Conservation (phyloP, 202 grass and related monocot species). For the Panicum virgatum region DNA sequence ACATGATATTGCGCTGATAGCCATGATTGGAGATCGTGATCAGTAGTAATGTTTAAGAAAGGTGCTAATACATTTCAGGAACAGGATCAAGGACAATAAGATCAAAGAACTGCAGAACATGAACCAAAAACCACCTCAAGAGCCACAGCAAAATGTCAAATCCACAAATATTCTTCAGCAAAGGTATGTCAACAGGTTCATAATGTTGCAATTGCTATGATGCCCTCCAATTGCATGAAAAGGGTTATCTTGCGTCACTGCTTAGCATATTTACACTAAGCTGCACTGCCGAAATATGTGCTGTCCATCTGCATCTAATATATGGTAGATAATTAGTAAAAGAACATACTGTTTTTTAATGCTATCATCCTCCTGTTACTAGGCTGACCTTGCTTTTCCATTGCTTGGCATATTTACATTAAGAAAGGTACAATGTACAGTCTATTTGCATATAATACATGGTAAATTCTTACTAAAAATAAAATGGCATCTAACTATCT, state of each 20-base stretch:
- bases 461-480: neutral
- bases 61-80: neutral
- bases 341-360: neutral
- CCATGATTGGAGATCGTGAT: neutral
- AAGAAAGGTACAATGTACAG: neutral
- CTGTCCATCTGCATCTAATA: neutral
- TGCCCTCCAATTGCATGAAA: neutral
- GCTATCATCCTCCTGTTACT: neutral
- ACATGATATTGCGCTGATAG: neutral
- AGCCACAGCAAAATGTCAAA: neutral
- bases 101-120: constrained; percentile 12
- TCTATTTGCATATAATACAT: neutral
- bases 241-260: neutral
- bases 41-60: neutral
- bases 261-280: neutral
- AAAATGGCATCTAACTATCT: neutral
- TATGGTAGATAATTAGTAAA: neutral
- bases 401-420: neutral
- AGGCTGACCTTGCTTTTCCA: neutral
- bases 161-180: constrained; percentile 3
- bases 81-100: constrained; percentile 39
- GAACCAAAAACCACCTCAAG: constrained; percentile 24
- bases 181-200: constrained; percentile 1
- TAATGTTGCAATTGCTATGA: constrained; percentile 7
- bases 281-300: neutral